phyloP scores from a whole-genome alignment of 1,284 basidiomycete species.

The Ustilago shanxiensis region DNA sequence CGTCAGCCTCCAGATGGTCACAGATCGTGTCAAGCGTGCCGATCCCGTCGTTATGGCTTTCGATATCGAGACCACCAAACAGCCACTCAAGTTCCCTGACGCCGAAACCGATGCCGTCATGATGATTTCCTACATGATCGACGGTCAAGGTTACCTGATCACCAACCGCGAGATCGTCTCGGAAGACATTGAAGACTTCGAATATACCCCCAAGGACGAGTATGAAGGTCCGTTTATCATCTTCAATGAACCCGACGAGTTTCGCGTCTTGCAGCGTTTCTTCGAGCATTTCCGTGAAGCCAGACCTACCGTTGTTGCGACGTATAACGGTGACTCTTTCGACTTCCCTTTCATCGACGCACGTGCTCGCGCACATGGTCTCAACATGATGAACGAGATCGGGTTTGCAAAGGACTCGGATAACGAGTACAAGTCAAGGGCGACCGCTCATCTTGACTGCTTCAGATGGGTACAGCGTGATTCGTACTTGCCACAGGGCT shows the following conservation, averaged over 20 bases:
- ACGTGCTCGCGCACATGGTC: conserved; percentile 86
- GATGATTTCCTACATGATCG: conserved; percentile 99
- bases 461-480: conserved; percentile 99
- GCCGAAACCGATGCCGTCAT: conserved; percentile 96
- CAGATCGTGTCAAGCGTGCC: conserved; percentile 94
- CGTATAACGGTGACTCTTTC: conserved; percentile 99
- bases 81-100: conserved; percentile 98
- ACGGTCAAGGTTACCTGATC: conserved; percentile 96
- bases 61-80: conserved; percentile 99
- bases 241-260: conserved; percentile 95
- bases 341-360: conserved; percentile 98
- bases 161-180: conserved; percentile 97
- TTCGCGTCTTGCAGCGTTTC: conserved; percentile 78
- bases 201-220: conserved; percentile 97
- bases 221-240: conserved; percentile 97
- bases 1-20: conserved; percentile 80
- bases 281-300: conserved; percentile 93
- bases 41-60: conserved; percentile 99
- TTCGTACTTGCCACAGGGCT: conserved; percentile 98
- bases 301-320: conserved; percentile 96
- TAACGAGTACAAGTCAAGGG: conserved; percentile 93
- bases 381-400: conserved; percentile 95
- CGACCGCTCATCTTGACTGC: conserved; percentile 98
- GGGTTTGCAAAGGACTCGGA: conserved; percentile 93
- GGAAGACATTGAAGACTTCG: conserved; percentile 98